These are phyloP conservation scores for Ganoderma boninense DNA, from an alignment of 1,284 basidiomycete species.

Conservation along the genomic window DNA sequence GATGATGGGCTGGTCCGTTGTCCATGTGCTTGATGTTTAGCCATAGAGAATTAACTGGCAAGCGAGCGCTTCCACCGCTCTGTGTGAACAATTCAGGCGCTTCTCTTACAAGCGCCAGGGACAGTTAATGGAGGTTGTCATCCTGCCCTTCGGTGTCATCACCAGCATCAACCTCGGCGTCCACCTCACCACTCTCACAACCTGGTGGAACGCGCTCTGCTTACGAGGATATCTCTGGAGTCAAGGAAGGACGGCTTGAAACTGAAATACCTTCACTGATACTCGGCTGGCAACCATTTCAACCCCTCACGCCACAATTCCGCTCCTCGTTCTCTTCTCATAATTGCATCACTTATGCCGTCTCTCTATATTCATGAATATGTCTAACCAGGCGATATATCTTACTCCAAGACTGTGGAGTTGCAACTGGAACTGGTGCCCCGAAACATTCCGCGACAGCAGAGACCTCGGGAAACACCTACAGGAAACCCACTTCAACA, in stretches of 20 bases:
- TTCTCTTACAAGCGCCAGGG: not conserved
- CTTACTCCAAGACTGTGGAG: constrained; percentile 14
- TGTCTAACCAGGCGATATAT: not conserved
- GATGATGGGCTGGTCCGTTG: not conserved
- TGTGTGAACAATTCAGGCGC: not conserved
- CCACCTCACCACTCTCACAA: not conserved
- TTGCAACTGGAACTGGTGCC: constrained; percentile 35
- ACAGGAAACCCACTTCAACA: constrained; percentile 23
- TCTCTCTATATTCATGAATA: constrained; percentile 12
- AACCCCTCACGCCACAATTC: not conserved
- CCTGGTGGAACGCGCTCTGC: not conserved
- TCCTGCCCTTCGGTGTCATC: not conserved
- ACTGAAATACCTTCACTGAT: not conserved
- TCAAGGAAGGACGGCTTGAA: not conserved
- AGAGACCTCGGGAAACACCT: constrained; percentile 27
- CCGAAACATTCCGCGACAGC: constrained; percentile 19
- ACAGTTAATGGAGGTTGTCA: not conserved
- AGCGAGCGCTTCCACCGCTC: not conserved
- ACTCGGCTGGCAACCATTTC: not conserved
- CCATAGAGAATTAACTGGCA: not conserved
- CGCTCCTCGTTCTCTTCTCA: not conserved
- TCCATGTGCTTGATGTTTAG: not conserved
- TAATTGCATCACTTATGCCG: not conserved
- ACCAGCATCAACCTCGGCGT: not conserved
- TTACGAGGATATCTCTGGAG: not conserved